Base-by-base conservation (phyloP, 805 yeast genomes). In the Hyphopichia homilentoma region DNA sequence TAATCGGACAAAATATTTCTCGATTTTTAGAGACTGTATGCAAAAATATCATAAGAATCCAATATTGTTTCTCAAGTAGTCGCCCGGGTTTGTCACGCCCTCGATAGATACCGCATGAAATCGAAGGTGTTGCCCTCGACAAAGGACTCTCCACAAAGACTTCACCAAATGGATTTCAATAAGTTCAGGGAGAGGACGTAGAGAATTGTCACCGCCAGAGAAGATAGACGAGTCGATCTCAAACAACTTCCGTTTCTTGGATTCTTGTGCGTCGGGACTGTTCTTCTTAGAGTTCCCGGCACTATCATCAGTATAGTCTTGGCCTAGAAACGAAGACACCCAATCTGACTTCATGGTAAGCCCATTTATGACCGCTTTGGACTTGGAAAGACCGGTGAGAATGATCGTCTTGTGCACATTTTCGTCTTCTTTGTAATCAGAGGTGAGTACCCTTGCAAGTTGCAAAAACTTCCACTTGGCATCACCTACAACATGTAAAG, bases 131-230 rank as follows among this genome's bases (percentile, higher is more conserved):
- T 45, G 39, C 1, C 55, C 59, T 13, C 56, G 41, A 40, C 48
- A 41, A 14, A 48, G 32, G 21, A 61, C 30, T 15, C 59, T 52
- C 77, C 77, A 75, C 36, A 68, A 62, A 2, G 75, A 65, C 36
- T 57, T 60, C 9, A 56, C 38, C 5, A 75, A 25, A 32, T 59
- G 60, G 27, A 75, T 54, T 34, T 68, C 71, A n/a, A 73, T 59
- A 3, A 66, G 50, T 25, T 65, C 70, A 4, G 70, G 70, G 12
- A 30, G n/a, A n/a, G n/a, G 22, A 20, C 7, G 22, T 20, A 20
- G 22, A 20, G 38, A n/a, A n/a, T n/a, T n/a, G n/a, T n/a, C n/a
- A n/a, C n/a, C n/a, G n/a, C n/a, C n/a, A n/a, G n/a, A n/a, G n/a
- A n/a, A n/a, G n/a, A n/a, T n/a, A n/a, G n/a, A n/a, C n/a, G n/a